Conservation (phyloP, 202 grass and related monocot genomes). For the Musa balbisiana region DNA sequence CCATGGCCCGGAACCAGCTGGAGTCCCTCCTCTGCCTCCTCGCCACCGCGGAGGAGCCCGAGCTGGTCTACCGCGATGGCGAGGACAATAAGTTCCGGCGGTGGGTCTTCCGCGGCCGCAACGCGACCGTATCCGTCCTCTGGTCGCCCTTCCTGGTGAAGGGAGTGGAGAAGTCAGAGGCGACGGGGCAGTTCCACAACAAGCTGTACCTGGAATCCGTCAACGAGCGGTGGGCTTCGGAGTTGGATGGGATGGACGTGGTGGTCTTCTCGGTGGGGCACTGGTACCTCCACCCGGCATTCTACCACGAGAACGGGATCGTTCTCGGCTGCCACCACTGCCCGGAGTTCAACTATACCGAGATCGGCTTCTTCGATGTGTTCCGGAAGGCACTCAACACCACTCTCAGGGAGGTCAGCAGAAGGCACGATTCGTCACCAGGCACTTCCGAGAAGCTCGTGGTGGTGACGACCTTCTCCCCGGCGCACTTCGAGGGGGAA, state of each 20-base stretch:
- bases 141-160: constrained; percentile 78
- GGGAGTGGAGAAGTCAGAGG: constrained; percentile 60
- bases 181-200: constrained; percentile 47
- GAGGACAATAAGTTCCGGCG: constrained; percentile 47
- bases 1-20: constrained; percentile 73
- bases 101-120: constrained; percentile 52
- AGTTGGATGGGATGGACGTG: constrained; percentile 33
- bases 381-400: constrained; percentile 40
- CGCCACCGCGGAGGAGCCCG: constrained; percentile 22
- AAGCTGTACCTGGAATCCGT: constrained; percentile 52
- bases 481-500: constrained; percentile 73
- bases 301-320: constrained; percentile 46
- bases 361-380: constrained; percentile 45
- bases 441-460: constrained; percentile 22
- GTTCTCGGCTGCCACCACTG: constrained; percentile 66
- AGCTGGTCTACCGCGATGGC: constrained; percentile 42
- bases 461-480: constrained; percentile 60
- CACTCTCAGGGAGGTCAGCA: constrained; percentile 33
- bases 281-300: constrained; percentile 57
- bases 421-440: constrained; percentile 2
- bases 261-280: constrained; percentile 49
- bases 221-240: constrained; percentile 69
- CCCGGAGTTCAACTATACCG: constrained; percentile 42
- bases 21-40: constrained; percentile 91
- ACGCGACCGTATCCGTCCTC: constrained; percentile 70